Evolutionary conservation across 2,329 filamentous ascomycete species (phyloP).

Genomic region (Bipolaris victoriae): DNA sequence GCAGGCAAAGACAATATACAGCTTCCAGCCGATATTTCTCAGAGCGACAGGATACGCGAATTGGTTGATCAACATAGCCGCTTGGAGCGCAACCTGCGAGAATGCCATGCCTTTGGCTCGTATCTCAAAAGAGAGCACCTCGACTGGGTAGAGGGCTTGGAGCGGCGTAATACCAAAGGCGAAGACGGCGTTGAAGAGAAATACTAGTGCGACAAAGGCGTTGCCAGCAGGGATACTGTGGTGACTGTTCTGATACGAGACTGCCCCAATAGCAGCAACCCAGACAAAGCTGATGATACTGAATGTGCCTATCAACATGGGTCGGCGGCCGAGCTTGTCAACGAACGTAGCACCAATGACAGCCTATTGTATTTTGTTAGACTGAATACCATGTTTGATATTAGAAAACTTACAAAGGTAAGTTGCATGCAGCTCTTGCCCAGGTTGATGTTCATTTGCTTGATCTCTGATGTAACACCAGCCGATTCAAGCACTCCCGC

Average conservation of each 20-base stretch:
- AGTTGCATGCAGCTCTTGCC: conserved; percentile 44
- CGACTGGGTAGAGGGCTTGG: conserved; percentile 43
- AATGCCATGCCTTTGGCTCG: conserved; percentile 45
- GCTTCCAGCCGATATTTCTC: conserved; percentile 30
- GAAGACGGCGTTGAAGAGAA: conserved; percentile 44
- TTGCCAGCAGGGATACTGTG: conserved; percentile 24
- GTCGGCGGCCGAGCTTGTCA: conserved; percentile 42
- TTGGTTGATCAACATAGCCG: conserved; percentile 37
- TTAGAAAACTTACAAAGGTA: conserved; percentile 28
- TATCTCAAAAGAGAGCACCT: conserved; percentile 45
- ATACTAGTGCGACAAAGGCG: conserved; percentile 42
- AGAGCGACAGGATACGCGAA: conserved; percentile 39
- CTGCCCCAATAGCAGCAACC: conserved; percentile 31
- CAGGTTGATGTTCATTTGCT: conserved; percentile 48
- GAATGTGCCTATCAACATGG: conserved; percentile 40
- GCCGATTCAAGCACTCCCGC: conserved; percentile 44
- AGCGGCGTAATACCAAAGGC: conserved; percentile 45
- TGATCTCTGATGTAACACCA: conserved; percentile 41
- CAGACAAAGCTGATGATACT: conserved; percentile 32
- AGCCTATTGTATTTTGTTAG: conserved; percentile 22
- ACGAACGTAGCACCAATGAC: conserved; percentile 44
- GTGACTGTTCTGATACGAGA: conserved; percentile 23
- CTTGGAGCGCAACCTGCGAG: conserved; percentile 26
- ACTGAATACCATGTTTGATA: too few species aligned
- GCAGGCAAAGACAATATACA: conserved; percentile 34